Evolutionary conservation across 352 stramenopile species (phyloP).

Genomic region (Pythium aphanidermatum): DNA sequence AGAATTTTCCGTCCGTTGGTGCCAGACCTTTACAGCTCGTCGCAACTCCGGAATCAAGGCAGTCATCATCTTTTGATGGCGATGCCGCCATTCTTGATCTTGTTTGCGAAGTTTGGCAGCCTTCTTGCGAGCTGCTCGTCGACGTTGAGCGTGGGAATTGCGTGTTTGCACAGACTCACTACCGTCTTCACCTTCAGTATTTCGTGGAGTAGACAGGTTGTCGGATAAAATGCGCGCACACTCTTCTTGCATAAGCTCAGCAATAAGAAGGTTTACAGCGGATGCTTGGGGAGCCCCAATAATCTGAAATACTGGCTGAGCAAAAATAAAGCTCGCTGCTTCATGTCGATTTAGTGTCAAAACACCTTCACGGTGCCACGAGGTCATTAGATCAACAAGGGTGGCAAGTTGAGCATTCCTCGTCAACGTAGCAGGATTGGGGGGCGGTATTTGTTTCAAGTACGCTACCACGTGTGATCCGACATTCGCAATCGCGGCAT

Average conservation of each 20-base stretch:
- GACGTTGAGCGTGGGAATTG: constrained; percentile 38
- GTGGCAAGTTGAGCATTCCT: not conserved
- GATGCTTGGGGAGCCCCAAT: constrained; percentile 35
- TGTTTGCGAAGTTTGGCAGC: constrained; percentile 54
- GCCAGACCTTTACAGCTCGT: constrained; percentile 19
- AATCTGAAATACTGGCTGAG: constrained; percentile 7
- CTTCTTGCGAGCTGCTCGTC: constrained; percentile 61
- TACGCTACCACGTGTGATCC: constrained; percentile 12
- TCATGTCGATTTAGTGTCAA: not conserved
- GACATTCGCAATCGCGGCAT: constrained; percentile 8
- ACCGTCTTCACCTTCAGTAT: not conserved
- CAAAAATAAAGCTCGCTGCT: constrained; percentile 2
- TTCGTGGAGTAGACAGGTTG: constrained; percentile 16
- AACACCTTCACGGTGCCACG: not conserved
- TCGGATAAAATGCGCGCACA: constrained; percentile 64
- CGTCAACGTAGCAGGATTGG: constrained; percentile 2
- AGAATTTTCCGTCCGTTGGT: constrained; percentile 16
- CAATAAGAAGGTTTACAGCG: constrained; percentile 57
- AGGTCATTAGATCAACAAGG: constrained; percentile 8
- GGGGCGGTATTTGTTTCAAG: constrained; percentile 12
- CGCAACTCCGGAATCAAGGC: constrained; percentile 38
- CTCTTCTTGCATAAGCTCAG: constrained; percentile 66
- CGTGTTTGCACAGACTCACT: constrained; percentile 1
- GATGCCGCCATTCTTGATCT: constrained; percentile 24
- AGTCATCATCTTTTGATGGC: constrained; percentile 36